Evolutionary conservation across 2,329 filamentous ascomycete genomes (phyloP).

Genomic region (Drechslerella dactyloides): DNA sequence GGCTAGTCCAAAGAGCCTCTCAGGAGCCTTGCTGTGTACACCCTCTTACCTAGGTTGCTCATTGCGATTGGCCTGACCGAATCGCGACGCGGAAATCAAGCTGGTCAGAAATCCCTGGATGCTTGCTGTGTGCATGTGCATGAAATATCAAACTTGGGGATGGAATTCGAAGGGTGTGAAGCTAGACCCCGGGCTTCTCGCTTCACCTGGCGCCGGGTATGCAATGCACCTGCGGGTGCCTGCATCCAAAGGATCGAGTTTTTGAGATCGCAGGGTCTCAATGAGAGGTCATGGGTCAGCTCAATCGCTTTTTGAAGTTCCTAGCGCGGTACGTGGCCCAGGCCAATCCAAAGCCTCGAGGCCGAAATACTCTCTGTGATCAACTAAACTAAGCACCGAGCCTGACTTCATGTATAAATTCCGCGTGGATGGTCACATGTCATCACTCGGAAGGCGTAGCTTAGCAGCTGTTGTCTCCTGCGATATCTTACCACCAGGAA

Average conservation of each 20-base stretch:
- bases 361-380: neutral
- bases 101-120: neutral
- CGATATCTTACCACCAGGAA: no score
- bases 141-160: neutral
- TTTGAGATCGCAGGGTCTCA: slow-evolving; percentile 4
- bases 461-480: neutral
- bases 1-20: slow-evolving; percentile 27
- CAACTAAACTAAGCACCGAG: neutral
- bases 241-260: slow-evolving; percentile 33
- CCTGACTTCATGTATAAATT: slow-evolving; percentile 35
- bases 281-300: neutral
- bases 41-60: slow-evolving; percentile 1
- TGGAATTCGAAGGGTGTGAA: slow-evolving; percentile 18
- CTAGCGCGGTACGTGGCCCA: neutral
- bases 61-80: slow-evolving; percentile 20
- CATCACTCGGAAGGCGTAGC: slow-evolving; percentile 21
- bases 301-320: neutral
- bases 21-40: slow-evolving; percentile 1
- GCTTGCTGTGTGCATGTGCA: neutral
- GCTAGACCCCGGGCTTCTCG: slow-evolving; percentile 43
- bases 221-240: slow-evolving; percentile 51
- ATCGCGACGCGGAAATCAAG: slow-evolving; percentile 10
- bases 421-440: slow-evolving; percentile 39
- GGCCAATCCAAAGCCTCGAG: neutral
- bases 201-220: slow-evolving; percentile 51